phyloP scores from a whole-genome alignment of 202 grass and related monocot genomes.

The Panicum virgatum region DNA sequence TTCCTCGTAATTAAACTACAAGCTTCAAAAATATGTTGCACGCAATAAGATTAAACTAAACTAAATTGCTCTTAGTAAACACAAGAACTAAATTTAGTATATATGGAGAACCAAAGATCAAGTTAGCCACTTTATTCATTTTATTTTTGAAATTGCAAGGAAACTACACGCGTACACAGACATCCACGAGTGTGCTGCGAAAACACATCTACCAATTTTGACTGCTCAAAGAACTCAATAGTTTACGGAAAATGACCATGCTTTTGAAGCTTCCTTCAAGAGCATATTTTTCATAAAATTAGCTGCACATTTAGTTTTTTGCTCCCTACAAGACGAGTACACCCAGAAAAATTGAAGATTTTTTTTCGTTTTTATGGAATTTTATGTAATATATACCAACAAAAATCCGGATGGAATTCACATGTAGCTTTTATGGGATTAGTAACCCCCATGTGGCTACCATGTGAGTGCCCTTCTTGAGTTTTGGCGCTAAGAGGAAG shows the following conservation, averaged over 20 bases:
- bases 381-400: background rate
- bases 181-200: background rate
- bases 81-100: background rate
- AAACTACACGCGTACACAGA: background rate
- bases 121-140: background rate
- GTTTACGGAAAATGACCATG: background rate
- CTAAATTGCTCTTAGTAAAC: background rate
- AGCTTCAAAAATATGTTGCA: background rate
- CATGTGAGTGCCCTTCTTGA: slow-evolving; percentile 34
- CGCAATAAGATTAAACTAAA: background rate
- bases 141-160: background rate
- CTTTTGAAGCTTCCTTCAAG: background rate
- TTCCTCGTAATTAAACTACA: background rate
- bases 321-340: background rate
- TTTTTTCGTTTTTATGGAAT: background rate
- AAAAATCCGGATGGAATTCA: slow-evolving; percentile 14
- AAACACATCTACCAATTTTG: background rate
- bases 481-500: slow-evolving; percentile 17
- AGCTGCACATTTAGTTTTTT: background rate
- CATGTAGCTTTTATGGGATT: slow-evolving; percentile 2
- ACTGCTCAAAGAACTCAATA: background rate
- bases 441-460: slow-evolving; percentile 38
- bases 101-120: background rate
- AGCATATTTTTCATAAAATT: background rate
- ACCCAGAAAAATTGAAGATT: background rate